Conservation (phyloP, 2,329 filamentous ascomycete species). For the Pyrenophora tritici-repentis region DNA sequence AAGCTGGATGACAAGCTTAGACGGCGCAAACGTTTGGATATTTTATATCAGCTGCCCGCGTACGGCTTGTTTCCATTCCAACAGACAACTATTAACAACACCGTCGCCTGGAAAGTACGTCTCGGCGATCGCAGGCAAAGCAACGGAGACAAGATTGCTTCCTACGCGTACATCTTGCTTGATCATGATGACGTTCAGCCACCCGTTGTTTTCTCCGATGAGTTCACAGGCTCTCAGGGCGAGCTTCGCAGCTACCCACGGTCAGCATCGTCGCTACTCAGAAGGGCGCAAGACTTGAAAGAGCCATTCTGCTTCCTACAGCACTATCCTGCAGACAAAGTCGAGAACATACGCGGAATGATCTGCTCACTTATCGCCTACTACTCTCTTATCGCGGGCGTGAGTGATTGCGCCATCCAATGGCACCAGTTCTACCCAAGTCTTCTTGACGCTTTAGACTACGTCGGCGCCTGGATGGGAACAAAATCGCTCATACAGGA, state of each 20-base stretch:
- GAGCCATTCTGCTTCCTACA: background rate
- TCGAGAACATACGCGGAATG: background rate
- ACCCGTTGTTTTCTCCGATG: background rate
- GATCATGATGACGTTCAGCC: background rate
- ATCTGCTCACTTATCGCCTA: background rate
- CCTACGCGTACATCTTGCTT: constrained; percentile 1
- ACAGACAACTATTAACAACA: background rate
- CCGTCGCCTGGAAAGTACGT: background rate
- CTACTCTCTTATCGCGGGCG: background rate
- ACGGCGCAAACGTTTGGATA: background rate
- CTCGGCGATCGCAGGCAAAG: background rate
- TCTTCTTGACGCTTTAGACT: background rate
- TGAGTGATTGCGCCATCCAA: background rate
- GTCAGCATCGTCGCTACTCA: background rate
- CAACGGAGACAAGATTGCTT: background rate
- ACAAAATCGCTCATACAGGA: background rate
- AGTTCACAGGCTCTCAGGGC: fast-evolving
- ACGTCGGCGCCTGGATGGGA: background rate
- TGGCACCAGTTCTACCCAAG: background rate
- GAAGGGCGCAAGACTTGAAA: background rate
- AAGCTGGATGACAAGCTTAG: background rate
- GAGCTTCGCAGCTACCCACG: background rate
- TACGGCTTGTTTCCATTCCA: background rate
- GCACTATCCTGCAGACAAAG: background rate
- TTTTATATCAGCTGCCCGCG: background rate